Evolutionary conservation across 2,329 filamentous ascomycete genomes (phyloP), one percentile per base, ranked within the genome.

Genomic region (Neofusicoccum umdonicola): DNA sequence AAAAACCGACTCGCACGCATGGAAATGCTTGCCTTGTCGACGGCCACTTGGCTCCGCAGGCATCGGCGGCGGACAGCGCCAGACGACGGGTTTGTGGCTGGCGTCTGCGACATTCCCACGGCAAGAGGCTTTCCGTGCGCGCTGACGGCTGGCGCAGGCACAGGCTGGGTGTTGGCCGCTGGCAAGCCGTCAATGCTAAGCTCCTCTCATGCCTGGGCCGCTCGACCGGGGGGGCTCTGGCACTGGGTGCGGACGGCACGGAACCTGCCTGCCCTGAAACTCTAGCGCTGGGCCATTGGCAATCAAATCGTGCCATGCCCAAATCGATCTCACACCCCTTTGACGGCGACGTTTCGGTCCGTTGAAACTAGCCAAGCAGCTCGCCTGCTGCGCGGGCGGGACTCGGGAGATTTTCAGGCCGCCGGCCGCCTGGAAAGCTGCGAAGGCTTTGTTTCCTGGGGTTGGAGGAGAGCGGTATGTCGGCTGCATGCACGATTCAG

Each of bases 231-330:
- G 27, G 22, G 22, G 22, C 22, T 22, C 22, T 39, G 52, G 4
- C 4, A n/a, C 37, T 56, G 52, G 56, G n/a, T 12, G 41, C 41
- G 56, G 56, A 35, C 56, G 56, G 56, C 41, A 60, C 56, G 41
- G 56, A 60, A 35, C 19, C 56, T 60, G 56, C 56, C 56, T 45
- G 56, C 56, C 27, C 56, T 60, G 56, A 60, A 60, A 60, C 56
- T 37, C 56, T 60, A 60, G 56, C 56, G 56, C 27, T 60, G 41
- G 56, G 35, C 7, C 45, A 35, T 37, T 47, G 41, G 56, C 41
- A 45, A 37, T 60, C 42, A 42, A 44, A 58, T 44, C 41, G 47
- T 1, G 19, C 27, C 27, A 41, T 42, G 44, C 42, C 39, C n/a
- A 60, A 35, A 12, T 31, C 42, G 42, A 52, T 37, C 27, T 34